Evolutionary conservation across 129 eudicot species (phyloP), one percentile per base, ranked within the genome.

Genomic region (Lactuca sativa): DNA sequence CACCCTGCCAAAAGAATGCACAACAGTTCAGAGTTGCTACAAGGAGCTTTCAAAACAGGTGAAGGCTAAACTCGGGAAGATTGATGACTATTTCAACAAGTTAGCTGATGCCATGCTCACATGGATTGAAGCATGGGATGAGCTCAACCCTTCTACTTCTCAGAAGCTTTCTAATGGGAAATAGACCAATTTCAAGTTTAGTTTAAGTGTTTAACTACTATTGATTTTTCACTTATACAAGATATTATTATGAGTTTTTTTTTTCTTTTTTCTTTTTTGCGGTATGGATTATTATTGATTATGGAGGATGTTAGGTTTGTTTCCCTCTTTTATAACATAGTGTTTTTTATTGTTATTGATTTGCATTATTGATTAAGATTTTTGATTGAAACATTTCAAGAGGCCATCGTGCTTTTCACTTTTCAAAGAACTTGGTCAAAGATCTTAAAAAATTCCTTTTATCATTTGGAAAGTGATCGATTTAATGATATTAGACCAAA

Each of bases 121-220:
- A 0, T 84, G 89, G 89, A 84, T 84, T 18, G 84, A 84, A 18
- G 86, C 86, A 18, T 84, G 89, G 89, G 89, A 85, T 25, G 90
- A 85, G 72, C 86, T 85, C 72, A 85, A 85, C 75, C 86, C 90
- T 12, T 7, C 84, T 14, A 17, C 30, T 25, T 25, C 30, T 25
- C 30, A 59, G 3, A 16, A 66, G 61, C 12, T 60, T n/a, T 3
- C 67, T 32, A 83, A 75, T 43, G 84, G 79, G 16, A 83, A 83
- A 52, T 78, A 83, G 80, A 70, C 9, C 14, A n/a, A 40, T 56
- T 12, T 9, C 21, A n/a, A n/a, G 3, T 13, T 5, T 36, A 69
- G 63, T 47, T 25, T 25, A 25, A 25, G 30, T 25, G 30, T 69
- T 34, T 36, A 36, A 37, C 12, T 17, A 16, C 6, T 37, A 17